phyloP scores from a whole-genome alignment of 73 alveolate species.

The Paraurostyla sp. region DNA sequence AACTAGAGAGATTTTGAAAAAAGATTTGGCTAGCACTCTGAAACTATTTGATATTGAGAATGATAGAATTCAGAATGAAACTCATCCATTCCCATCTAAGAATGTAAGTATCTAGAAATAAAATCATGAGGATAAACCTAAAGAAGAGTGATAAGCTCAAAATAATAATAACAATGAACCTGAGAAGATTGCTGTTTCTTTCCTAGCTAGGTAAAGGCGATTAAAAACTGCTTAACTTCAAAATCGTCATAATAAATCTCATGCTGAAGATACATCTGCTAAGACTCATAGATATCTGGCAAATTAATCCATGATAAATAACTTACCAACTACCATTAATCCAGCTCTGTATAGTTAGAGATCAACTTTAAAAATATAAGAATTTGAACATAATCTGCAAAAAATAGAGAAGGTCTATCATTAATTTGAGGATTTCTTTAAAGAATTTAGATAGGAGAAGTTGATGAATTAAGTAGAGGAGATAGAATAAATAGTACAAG shows the following conservation, averaged over 20 bases:
- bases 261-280: too few species aligned
- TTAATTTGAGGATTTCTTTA: slow-evolving; percentile 4
- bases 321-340: too few species aligned
- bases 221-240: too few species aligned
- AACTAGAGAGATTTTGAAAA: not conserved
- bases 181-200: too few species aligned
- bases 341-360: not conserved
- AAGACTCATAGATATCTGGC: too few species aligned
- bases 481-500: not conserved
- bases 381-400: slow-evolving; percentile 6
- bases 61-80: not conserved
- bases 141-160: too few species aligned
- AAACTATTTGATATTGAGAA: not conserved
- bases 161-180: too few species aligned
- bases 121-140: not conserved
- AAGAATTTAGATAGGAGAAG: slow-evolving; percentile 15
- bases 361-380: not conserved
- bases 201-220: too few species aligned
- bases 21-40: not conserved
- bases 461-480: not conserved
- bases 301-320: too few species aligned
- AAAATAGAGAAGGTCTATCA: not conserved
- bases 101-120: not conserved
- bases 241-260: too few species aligned
- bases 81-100: not conserved